Percentiles rank a stretch among this genome's conserved stretches.
Conservation (phyloP, 2,329 filamentous ascomycete genomes). For the Helotiales sp. region DNA sequence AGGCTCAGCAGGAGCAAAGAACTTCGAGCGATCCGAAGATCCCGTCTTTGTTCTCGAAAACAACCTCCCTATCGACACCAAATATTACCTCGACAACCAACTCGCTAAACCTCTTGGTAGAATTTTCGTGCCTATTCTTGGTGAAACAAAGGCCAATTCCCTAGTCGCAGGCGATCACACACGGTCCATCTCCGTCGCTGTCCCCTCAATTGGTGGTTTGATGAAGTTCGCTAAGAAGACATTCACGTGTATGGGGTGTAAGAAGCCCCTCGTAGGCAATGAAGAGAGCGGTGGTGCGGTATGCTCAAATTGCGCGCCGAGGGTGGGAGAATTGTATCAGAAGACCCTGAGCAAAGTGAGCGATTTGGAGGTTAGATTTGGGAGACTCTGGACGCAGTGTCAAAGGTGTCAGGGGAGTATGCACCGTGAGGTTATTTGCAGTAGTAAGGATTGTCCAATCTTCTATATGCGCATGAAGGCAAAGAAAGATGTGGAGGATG, state of each 20-base stretch:
- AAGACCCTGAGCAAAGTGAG: slow-evolving; percentile 87
- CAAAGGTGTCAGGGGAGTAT: slow-evolving; percentile 97
- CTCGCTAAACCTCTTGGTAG: slow-evolving; percentile 90
- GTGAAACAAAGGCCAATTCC: slow-evolving; percentile 86
- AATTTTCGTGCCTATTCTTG: slow-evolving; percentile 97
- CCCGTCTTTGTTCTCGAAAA: slow-evolving; percentile 97
- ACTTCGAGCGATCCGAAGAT: slow-evolving; percentile 97
- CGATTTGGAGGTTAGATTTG: slow-evolving; percentile 91
- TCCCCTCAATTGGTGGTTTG: slow-evolving; percentile 86
- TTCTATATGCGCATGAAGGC: slow-evolving; percentile 99
- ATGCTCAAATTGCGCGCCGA: slow-evolving; percentile 81
- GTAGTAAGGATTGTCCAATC: slow-evolving; percentile 94
- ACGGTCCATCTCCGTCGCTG: slow-evolving; percentile 89
- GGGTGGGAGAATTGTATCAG: slow-evolving; percentile 93
- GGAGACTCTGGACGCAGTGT: slow-evolving; percentile 95
- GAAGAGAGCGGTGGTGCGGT: slow-evolving; percentile 85
- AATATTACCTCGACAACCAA: slow-evolving; percentile 98
- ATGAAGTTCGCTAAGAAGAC: slow-evolving; percentile 99
- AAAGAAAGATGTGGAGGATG: slow-evolving; percentile 97
- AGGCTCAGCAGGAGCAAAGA: slow-evolving; percentile 85
- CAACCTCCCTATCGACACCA: slow-evolving; percentile 97
- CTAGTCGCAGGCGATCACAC: slow-evolving; percentile 93
- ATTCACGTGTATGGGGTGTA: slow-evolving; percentile 98
- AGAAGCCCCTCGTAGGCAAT: slow-evolving; percentile 85
- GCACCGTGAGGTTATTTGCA: slow-evolving; percentile 98